phyloP scores from a whole-genome alignment of 805 yeast genomes.

The Sugiyamaella floridensis region DNA sequence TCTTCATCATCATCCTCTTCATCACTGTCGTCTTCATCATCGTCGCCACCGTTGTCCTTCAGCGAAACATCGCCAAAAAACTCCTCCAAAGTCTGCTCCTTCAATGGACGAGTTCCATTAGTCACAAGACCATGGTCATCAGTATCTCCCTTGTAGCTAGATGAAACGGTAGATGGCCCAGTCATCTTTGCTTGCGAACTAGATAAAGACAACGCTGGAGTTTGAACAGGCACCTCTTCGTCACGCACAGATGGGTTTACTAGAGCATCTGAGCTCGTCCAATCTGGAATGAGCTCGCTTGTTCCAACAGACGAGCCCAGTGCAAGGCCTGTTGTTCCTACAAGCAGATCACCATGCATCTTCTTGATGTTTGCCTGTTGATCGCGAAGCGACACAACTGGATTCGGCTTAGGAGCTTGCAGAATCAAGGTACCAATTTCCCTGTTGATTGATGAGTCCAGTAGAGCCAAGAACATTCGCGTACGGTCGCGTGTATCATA shows the following conservation, averaged over 20 bases:
- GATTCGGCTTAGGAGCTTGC: slow-evolving; percentile 71
- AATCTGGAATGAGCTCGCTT: slow-evolving; percentile 33
- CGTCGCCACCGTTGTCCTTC: slow-evolving; percentile 22
- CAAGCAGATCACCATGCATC: slow-evolving; percentile 13
- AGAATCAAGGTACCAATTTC: slow-evolving; percentile 63
- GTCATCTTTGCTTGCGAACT: background rate
- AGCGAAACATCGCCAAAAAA: slow-evolving; percentile 53
- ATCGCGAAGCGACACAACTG: slow-evolving; percentile 28
- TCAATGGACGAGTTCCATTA: background rate
- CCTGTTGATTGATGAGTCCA: slow-evolving; percentile 44
- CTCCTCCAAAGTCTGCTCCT: slow-evolving; percentile 73
- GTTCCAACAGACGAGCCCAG: slow-evolving; percentile 29
- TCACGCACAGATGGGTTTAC: slow-evolving; percentile 31
- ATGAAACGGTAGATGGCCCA: background rate
- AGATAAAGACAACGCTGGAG: background rate
- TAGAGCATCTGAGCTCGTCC: slow-evolving; percentile 37
- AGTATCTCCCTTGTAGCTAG: background rate
- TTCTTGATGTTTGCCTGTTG: background rate
- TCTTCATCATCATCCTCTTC: slow-evolving; percentile 27
- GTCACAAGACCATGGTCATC: slow-evolving; percentile 1
- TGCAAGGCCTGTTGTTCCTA: slow-evolving; percentile 29
- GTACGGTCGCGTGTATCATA: slow-evolving; percentile 83
- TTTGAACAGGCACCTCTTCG: slow-evolving; percentile 11
- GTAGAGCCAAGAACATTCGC: slow-evolving; percentile 57
- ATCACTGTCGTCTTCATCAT: slow-evolving; percentile 23